Percentiles rank a stretch among this genome's conserved stretches.
phyloP scores from a whole-genome alignment of 495 filamentous ascomycete genomes.

The Aspergillus ellipticus region DNA sequence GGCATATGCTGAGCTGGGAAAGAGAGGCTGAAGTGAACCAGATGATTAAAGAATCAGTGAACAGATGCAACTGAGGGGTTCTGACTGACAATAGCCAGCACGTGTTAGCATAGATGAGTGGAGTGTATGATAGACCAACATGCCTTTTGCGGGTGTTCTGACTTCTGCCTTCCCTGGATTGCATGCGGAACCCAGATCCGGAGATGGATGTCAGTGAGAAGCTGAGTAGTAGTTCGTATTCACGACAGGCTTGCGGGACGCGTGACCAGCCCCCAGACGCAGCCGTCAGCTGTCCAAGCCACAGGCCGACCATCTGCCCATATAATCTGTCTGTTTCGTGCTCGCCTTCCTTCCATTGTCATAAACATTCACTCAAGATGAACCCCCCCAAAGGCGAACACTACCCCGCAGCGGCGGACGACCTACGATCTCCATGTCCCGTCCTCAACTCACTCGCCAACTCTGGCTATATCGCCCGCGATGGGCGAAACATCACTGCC shows the following conservation, averaged over 20 bases:
- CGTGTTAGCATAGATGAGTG: background rate
- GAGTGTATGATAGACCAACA: background rate
- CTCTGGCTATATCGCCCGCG: slow-evolving; percentile 12
- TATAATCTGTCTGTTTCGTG: background rate
- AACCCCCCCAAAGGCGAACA: slow-evolving; percentile 1
- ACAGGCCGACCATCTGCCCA: no score
- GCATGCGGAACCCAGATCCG: no score
- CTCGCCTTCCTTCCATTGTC: background rate
- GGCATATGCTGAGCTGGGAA: slow-evolving; percentile 67
- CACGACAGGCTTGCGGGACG: no score
- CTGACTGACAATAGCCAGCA: no score
- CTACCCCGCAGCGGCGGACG: background rate
- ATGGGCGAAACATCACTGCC: slow-evolving; percentile 16
- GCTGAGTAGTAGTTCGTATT: no score
- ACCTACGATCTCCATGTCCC: slow-evolving; percentile 14
- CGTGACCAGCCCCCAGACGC: no score
- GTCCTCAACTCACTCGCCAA: slow-evolving; percentile 19
- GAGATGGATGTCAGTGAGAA: no score
- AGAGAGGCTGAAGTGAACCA: slow-evolving; percentile 56
- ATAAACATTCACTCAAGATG: background rate
- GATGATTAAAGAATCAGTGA: slow-evolving; percentile 51
- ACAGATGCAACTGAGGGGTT: slow-evolving; percentile 18
- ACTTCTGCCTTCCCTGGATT: background rate
- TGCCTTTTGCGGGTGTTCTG: background rate
- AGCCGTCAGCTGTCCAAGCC: no score